Percentiles rank a stretch among this genome's conserved stretches.
phyloP scores from a whole-genome alignment of 768 basidiomycete species.

The Agrocybe praecox region DNA sequence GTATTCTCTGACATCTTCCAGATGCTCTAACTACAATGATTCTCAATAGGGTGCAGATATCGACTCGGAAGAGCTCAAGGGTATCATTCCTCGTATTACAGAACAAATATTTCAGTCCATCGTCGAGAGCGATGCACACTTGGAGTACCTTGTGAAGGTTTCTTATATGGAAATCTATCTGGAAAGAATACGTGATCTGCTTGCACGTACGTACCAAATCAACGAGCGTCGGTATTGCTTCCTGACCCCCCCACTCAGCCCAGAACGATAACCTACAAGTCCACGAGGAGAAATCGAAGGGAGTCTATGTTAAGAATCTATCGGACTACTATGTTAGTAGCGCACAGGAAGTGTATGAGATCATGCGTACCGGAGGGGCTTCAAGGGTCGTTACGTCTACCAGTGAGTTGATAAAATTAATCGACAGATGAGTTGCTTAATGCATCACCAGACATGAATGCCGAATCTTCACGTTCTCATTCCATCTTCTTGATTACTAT shows the following conservation, averaged over 20 bases:
- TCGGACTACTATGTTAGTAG: slow-evolving; percentile 98
- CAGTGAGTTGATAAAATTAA: slow-evolving; percentile 53
- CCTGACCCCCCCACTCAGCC: slow-evolving; percentile 45
- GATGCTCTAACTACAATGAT: slow-evolving; percentile 3
- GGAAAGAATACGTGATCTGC: slow-evolving; percentile 91
- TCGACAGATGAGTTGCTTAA: neutral
- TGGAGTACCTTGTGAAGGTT: slow-evolving; percentile 99
- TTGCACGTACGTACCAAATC: slow-evolving; percentile 79
- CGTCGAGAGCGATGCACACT: slow-evolving; percentile 89
- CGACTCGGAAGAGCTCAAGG: slow-evolving; percentile 89
- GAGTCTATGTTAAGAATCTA: slow-evolving; percentile 96
- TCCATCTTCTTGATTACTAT: slow-evolving; percentile 99
- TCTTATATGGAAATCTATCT: slow-evolving; percentile 99
- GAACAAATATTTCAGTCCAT: slow-evolving; percentile 99
- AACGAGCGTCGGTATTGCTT: neutral
- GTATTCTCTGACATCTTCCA: neutral
- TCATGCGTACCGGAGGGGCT: slow-evolving; percentile 95
- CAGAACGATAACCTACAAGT: slow-evolving; percentile 98
- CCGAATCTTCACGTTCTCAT: slow-evolving; percentile 97
- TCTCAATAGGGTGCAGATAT: slow-evolving; percentile 88
- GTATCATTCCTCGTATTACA: slow-evolving; percentile 97
- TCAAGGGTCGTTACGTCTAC: slow-evolving; percentile 93
- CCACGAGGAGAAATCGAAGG: slow-evolving; percentile 96
- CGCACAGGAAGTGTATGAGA: slow-evolving; percentile 95
- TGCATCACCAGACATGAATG: slow-evolving; percentile 87